phyloP scores from a whole-genome alignment of 2,329 filamentous ascomycete species.

The Sporothrix globosa region DNA sequence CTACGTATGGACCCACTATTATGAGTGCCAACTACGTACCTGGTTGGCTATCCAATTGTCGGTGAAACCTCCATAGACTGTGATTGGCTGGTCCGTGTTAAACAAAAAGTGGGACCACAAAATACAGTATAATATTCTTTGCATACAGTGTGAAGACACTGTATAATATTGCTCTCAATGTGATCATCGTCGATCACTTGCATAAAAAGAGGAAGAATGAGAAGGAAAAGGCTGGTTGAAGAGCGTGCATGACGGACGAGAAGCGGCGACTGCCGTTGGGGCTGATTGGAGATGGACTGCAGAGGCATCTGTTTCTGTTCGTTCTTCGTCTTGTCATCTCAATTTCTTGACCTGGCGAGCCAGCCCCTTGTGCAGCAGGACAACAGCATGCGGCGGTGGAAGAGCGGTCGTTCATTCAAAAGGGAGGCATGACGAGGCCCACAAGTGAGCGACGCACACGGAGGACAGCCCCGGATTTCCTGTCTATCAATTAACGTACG shows the following conservation, averaged over 20 bases:
- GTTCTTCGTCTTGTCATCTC: too few species aligned
- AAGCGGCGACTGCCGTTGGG: not conserved
- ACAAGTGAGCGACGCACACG: not conserved
- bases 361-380: not conserved
- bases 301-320: too few species aligned
- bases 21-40: not conserved
- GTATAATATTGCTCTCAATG: not conserved
- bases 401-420: not conserved
- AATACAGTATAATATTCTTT: not conserved
- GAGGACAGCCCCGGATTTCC: constrained; percentile 5
- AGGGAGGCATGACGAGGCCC: not conserved
- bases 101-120: constrained; percentile 12
- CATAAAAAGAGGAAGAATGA: not conserved
- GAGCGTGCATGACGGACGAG: not conserved
- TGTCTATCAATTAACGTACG: not conserved
- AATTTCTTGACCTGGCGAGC: not conserved
- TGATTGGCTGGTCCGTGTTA: constrained; percentile 24
- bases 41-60: constrained; percentile 18
- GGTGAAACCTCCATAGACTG: not conserved
- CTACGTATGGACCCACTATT: not conserved
- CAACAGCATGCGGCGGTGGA: not conserved
- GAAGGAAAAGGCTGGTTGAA: not conserved
- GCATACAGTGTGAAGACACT: not conserved
- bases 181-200: constrained; percentile 11
- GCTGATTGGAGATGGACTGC: not conserved